These are phyloP conservation scores for Trichoderma gracile DNA, from an alignment of 2,329 filamentous ascomycete species.

Conservation along the genomic window DNA sequence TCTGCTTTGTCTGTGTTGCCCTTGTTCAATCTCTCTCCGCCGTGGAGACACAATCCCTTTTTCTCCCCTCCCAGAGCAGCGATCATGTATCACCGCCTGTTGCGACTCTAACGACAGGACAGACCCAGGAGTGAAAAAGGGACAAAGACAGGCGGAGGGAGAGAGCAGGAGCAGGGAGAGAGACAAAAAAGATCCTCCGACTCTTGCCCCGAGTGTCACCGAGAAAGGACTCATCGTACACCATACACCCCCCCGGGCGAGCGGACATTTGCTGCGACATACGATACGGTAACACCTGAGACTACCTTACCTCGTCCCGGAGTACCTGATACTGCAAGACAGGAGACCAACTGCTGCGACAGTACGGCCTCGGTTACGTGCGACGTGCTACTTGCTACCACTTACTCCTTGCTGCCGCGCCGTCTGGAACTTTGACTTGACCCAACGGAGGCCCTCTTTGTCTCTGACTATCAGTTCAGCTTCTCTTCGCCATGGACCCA, in stretches of 20 bases:
- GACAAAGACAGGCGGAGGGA: background rate
- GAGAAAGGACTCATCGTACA: background rate
- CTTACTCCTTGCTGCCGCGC: too few species aligned
- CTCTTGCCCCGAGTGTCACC: constrained; percentile 24
- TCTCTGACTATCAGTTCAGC: background rate
- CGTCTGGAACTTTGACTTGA: background rate
- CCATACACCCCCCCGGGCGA: background rate
- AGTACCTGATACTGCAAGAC: too few species aligned
- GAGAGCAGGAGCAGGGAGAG: background rate
- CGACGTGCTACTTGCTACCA: too few species aligned
- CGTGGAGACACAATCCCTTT: background rate
- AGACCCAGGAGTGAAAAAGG: background rate
- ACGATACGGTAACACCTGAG: background rate
- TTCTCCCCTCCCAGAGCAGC: background rate
- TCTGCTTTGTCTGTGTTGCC: background rate
- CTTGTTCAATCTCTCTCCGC: constrained; percentile 12
- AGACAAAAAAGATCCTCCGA: constrained; percentile 18
- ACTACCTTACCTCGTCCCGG: too few species aligned
- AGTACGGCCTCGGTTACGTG: too few species aligned
- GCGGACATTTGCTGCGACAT: constrained; percentile 16
- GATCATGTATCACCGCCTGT: constrained; percentile 7
- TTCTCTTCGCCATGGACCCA: constrained; percentile 33
- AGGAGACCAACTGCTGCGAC: too few species aligned
- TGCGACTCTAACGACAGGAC: background rate
- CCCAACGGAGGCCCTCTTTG: constrained; percentile 1